Evolutionary conservation across 1,284 basidiomycete genomes (phyloP).

Genomic region (Naganishia sp.): DNA sequence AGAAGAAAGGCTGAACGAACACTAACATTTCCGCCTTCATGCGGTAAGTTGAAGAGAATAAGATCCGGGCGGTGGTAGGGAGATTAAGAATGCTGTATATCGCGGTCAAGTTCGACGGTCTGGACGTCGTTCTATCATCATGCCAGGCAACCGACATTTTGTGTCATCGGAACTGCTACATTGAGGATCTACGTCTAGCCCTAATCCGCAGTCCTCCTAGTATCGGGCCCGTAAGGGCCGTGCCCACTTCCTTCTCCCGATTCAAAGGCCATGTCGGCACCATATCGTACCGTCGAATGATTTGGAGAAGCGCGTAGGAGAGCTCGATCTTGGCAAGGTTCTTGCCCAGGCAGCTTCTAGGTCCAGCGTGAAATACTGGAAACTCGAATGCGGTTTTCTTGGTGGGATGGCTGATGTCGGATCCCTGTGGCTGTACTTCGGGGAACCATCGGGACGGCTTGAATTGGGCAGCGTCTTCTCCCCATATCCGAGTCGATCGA

Average conservation of each 20-base stretch:
- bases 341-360: constrained; percentile 39
- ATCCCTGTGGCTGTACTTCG: constrained; percentile 1
- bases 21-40: no score
- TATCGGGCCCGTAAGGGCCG: constrained; percentile 16
- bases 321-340: constrained; percentile 36
- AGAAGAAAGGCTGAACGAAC: no score
- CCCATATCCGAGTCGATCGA: constrained; percentile 34
- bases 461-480: constrained; percentile 35
- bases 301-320: constrained; percentile 31
- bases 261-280: constrained; percentile 22
- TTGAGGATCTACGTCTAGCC: neutral
- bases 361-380: constrained; percentile 40
- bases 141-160: neutral
- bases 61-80: no score
- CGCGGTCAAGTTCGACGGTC: no score
- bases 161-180: neutral
- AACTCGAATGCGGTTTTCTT: constrained; percentile 37
- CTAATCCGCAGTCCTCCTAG: constrained; percentile 5
- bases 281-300: constrained; percentile 36
- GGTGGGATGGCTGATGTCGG: constrained; percentile 15
- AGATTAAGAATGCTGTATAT: no score
- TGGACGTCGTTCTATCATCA: neutral
- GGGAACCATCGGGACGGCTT: constrained; percentile 35
- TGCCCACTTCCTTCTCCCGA: constrained; percentile 13
- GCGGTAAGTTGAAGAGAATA: no score